Evolutionary conservation across 176 grass and related monocot genomes (phyloP), one percentile per base, ranked within the genome.

Genomic region (Sorghum bicolor): DNA sequence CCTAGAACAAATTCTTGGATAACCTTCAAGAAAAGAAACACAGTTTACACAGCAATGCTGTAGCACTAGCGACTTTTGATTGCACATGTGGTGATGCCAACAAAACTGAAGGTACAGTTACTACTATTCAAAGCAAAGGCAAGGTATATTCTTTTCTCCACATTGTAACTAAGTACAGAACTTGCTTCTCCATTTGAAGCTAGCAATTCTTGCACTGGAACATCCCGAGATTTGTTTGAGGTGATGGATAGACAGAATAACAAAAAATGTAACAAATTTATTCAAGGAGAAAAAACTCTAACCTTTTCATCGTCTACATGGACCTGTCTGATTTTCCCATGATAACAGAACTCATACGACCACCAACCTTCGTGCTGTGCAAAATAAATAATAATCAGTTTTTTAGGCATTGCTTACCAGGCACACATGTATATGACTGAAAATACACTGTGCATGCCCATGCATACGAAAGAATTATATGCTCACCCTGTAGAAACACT

Each of bases 1-100:
- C 96, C 96, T 87, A 99, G 84, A 83, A 99, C 83, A 90, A 94
- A 99, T 85, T 99, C 91, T 94, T 99, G 93, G 82, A 96, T 89
- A 87, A 84, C 75, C 96, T 99, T 45, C 48, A 84, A 34, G 0
- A 87, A 48, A 80, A 65, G 5, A 64, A 65, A 75, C 6, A 75
- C 0, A 75, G 16, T 64, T 75, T 43, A 61, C 7, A 74, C 2
- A n/a, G 58, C 43, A 79, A 40, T 64, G 33, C 8, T 64, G 24
- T 38, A 78, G 15, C 67, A 53, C 25, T 77, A 65, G 25, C 41
- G 85, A 77, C 53, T 77, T 30, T 58, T 37, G 30, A 20, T 0
- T 22, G 69, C 47, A 62, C n/a, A 45, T 22, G 81, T 33, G 24
- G 11, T 9, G 36, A 20, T 37, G 8, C 41, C 65, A 63, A 62